Base-by-base conservation (phyloP, 2,329 filamentous ascomycete genomes). In the Exophiala aquamarina region DNA sequence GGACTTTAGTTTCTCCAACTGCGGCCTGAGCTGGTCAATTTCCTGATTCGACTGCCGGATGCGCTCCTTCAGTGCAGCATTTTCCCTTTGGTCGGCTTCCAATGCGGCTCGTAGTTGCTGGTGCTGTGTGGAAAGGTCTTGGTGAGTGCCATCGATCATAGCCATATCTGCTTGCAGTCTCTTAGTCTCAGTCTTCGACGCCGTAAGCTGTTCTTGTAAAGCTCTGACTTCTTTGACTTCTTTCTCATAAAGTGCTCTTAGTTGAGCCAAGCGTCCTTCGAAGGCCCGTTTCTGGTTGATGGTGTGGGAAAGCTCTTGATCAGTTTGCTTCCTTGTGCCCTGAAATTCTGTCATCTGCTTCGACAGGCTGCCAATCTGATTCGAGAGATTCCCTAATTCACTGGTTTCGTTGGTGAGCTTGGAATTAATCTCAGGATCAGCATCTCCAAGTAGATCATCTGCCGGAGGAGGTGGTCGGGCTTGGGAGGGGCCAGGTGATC, bases 281-380 rank as follows among this genome's bases (percentile, higher is more conserved):
- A 98, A 92, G 63, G 95, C 92, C 60, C 87, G 86, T 73, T 96
- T 97, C 66, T 97, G 91, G 10, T 84, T 82, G 41, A 79, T 88
- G 23, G 87, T 84, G 62, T 91, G 88, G 52, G 79, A 87, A 41
- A 97, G 72, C 49, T 95, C 89, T 55, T 86, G 85, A 66, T 96
- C 90, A 0, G 87, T 86, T 2, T 82, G 81, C 4, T 75, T 79
- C 54, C 90, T 86, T 69, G 95, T 92, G 26, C 78, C 82, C 65
- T 95, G 89, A 2, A 95, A 86, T 58, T 92, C 89, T 64, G 95
- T 89, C 83, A 95, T 95, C 70, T 98, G 90, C 63, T 86, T 94
- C 0, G 91, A 87, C 45, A 98, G 71, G 2, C 87, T 92, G 23
- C 89, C 85, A 55, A 98, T 89, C 67, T 97, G 93, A 66, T 95